Conservation (phyloP, 495 filamentous ascomycete species). For the Penicillium canariense region DNA sequence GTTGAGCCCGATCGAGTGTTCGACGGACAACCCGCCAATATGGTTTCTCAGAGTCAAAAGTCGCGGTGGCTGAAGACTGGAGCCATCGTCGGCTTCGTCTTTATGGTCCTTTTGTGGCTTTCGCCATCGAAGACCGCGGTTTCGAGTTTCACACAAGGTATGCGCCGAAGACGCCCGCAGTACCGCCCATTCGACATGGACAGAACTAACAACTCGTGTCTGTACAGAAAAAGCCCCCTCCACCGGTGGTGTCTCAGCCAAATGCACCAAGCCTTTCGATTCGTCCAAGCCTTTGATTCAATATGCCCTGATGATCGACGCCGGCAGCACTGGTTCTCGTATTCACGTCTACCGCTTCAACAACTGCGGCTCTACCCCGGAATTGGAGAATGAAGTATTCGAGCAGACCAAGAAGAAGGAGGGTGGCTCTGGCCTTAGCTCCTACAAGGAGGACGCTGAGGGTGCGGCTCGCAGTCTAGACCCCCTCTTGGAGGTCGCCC, state of each 20-base stretch:
- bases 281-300: conserved; percentile 89
- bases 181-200: background rate
- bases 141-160: conserved; percentile 41
- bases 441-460: conserved; percentile 78
- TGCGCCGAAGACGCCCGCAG: conserved; percentile 4
- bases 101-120: conserved; percentile 75
- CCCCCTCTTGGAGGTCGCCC: conserved; percentile 76
- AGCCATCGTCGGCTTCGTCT: conserved; percentile 68
- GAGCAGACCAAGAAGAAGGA: conserved; percentile 78
- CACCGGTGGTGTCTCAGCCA: conserved; percentile 34
- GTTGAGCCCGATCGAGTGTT: conserved; percentile 14
- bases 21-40: conserved; percentile 38
- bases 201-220: conserved; percentile 8
- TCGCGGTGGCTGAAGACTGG: conserved; percentile 81
- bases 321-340: conserved; percentile 93
- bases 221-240: conserved; percentile 29
- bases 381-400: conserved; percentile 88
- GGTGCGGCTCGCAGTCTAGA: conserved; percentile 89
- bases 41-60: conserved; percentile 66
- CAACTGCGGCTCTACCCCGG: conserved; percentile 94
- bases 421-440: conserved; percentile 80
- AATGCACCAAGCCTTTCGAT: conserved; percentile 78
- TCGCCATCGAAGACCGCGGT: conserved; percentile 52
- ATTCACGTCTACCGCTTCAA: conserved; percentile 99
- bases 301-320: conserved; percentile 98